A percentile compares a stretch with the other conserved stretches of the same genome.
Evolutionary conservation across 108 stramenopile genomes (phyloP).

Genomic region (Nitzschia sp.): DNA sequence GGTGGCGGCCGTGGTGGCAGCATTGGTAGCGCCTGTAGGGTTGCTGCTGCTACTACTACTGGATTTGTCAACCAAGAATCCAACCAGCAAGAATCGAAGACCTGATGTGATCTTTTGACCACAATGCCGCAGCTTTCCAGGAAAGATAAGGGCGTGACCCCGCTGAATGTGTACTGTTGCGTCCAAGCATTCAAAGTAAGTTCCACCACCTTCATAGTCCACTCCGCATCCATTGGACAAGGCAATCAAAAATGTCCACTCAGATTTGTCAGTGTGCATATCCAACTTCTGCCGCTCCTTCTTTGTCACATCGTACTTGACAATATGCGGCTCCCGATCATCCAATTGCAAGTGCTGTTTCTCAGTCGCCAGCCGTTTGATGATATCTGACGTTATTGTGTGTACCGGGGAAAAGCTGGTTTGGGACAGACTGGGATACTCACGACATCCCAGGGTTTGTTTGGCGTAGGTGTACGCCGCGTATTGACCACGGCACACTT

Average conservation of each 20-base stretch:
- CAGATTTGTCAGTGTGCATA: conserved; percentile 80
- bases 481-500: conserved; percentile 60
- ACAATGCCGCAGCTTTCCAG: conserved; percentile 74
- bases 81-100: conserved; percentile 69
- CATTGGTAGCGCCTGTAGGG: background rate
- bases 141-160: conserved; percentile 70
- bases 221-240: conserved; percentile 66
- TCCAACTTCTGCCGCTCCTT: conserved; percentile 78
- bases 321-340: conserved; percentile 79
- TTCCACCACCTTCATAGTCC: conserved; percentile 78
- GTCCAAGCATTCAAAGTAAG: conserved; percentile 71
- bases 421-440: conserved; percentile 56
- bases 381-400: conserved; percentile 41
- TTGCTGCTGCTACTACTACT: background rate
- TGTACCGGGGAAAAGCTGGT: conserved; percentile 45
- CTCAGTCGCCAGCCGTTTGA: background rate
- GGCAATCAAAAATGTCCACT: conserved; percentile 81
- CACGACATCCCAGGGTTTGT: conserved; percentile 81
- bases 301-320: conserved; percentile 72
- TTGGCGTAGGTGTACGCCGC: conserved; percentile 82
- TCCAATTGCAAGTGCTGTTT: conserved; percentile 46
- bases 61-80: conserved; percentile 72
- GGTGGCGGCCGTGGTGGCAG: background rate
- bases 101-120: conserved; percentile 67
- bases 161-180: conserved; percentile 63